These are phyloP conservation scores for Colletotrichum sp. DNA, from an alignment of 2,329 filamentous ascomycete species.

Conservation along the genomic window DNA sequence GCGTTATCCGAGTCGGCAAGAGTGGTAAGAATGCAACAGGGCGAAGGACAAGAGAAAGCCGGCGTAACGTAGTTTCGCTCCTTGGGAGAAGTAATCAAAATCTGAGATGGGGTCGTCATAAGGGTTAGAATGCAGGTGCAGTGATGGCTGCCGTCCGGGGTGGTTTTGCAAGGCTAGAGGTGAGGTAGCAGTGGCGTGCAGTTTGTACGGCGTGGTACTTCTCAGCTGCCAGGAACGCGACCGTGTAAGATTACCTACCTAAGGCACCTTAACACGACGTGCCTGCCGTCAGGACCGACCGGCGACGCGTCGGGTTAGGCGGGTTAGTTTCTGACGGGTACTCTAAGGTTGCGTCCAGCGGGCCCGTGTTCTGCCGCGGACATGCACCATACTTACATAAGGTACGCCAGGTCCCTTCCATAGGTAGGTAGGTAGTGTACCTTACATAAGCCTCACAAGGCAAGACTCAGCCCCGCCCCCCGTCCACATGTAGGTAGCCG, in stretches of 20 bases:
- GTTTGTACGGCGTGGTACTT: neutral
- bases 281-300: neutral
- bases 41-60: neutral
- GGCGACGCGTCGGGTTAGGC: neutral
- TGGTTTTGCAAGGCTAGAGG: neutral
- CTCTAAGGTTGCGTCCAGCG: neutral
- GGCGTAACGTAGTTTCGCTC: neutral
- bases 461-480: neutral
- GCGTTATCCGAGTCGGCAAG: neutral
- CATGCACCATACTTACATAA: neutral
- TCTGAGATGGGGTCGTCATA: neutral
- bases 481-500: too few species aligned
- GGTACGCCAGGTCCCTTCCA: neutral
- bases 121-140: neutral
- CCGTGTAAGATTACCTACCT: neutral
- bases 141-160: neutral
- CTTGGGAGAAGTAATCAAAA: neutral
- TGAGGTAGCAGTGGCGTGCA: neutral
- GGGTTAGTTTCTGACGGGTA: neutral
- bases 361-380: neutral
- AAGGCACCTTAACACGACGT: neutral
- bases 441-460: neutral
- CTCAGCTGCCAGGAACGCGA: neutral
- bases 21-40: neutral
- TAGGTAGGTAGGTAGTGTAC: too few species aligned